Percentiles rank a stretch among this genome's conserved stretches.
These are phyloP conservation scores for Polymyxa betae DNA, from an alignment of 208 protist species.

Conservation along the genomic window DNA sequence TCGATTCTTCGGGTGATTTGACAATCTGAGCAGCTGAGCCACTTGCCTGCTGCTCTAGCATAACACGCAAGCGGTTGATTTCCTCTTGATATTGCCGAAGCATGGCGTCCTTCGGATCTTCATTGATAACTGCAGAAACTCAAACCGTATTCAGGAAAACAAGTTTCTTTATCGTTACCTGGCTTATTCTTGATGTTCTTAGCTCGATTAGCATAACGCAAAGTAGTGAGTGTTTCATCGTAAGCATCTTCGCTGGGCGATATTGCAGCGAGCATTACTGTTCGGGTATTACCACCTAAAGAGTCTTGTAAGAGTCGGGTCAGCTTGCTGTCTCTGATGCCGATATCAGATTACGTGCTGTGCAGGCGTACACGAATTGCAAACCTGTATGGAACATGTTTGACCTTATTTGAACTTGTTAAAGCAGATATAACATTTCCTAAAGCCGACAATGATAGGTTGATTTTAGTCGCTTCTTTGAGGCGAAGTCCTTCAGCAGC, in stretches of 20 bases:
- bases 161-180: not conserved
- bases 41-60: slow-evolving; percentile 8
- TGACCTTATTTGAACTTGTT: slow-evolving; percentile 54
- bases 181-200: slow-evolving; percentile 71
- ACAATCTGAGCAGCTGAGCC: no score
- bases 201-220: slow-evolving; percentile 67
- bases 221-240: slow-evolving; percentile 68
- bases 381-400: slow-evolving; percentile 78
- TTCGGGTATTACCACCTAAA: slow-evolving; percentile 70
- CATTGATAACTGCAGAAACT: slow-evolving; percentile 77
- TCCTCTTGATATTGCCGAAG: slow-evolving; percentile 76
- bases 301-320: slow-evolving; percentile 72
- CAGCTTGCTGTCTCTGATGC: slow-evolving; percentile 63
- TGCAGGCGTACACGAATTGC: slow-evolving; percentile 68
- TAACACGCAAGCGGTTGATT: slow-evolving; percentile 60
- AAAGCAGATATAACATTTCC: slow-evolving; percentile 70
- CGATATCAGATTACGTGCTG: not conserved
- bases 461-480: slow-evolving; percentile 77
- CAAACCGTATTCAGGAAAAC: not conserved
- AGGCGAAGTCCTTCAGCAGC: slow-evolving; percentile 66
- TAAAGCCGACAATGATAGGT: slow-evolving; percentile 74
- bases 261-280: slow-evolving; percentile 72
- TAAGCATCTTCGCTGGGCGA: slow-evolving; percentile 69
- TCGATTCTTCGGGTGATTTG: not conserved
- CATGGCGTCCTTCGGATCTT: slow-evolving; percentile 82